Evolutionary conservation across 2,329 filamentous ascomycete genomes (phyloP).

Genomic region (Monosporascus sp.): DNA sequence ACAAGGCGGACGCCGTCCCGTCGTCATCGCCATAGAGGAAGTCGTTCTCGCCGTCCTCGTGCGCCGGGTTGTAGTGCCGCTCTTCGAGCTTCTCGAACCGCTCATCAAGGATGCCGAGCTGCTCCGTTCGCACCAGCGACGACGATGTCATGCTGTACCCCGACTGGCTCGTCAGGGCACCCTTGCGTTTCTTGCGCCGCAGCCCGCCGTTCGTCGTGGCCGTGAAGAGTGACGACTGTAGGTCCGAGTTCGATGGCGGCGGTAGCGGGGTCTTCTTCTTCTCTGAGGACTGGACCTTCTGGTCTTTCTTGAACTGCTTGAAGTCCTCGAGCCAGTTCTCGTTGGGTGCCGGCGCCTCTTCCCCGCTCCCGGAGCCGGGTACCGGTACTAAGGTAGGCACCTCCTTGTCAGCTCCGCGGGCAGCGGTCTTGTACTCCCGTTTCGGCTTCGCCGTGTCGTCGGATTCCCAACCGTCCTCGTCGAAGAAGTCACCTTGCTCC

Average conservation of each 20-base stretch:
- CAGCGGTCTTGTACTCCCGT: constrained; percentile 43
- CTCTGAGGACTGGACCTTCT: constrained; percentile 42
- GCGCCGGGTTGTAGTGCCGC: constrained; percentile 49
- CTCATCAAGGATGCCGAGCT: constrained; percentile 76
- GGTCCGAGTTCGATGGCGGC: constrained; percentile 51
- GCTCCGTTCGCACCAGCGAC: constrained; percentile 80
- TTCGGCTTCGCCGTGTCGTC: constrained; percentile 82
- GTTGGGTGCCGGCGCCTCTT: constrained; percentile 49
- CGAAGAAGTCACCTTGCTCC: constrained; percentile 51
- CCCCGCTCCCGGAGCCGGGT: constrained; percentile 26
- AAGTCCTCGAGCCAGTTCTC: constrained; percentile 91
- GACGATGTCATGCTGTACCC: constrained; percentile 91
- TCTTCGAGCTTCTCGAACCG: constrained; percentile 90
- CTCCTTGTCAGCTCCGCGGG: constrained; percentile 29
- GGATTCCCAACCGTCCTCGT: constrained; percentile 88
- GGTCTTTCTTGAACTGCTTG: constrained; percentile 86
- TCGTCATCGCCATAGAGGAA: constrained; percentile 33
- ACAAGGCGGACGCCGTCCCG: constrained; percentile 39
- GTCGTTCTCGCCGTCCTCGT: constrained; percentile 47
- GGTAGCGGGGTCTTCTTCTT: not conserved
- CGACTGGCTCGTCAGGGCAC: constrained; percentile 81
- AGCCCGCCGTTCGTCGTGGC: constrained; percentile 71
- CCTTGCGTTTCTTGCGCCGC: constrained; percentile 89
- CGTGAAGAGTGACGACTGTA: constrained; percentile 67
- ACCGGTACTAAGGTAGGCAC: constrained; percentile 42